A percentile compares a stretch with the other conserved stretches of the same genome.
These are phyloP conservation scores for Xerocomus nothofagi DNA, from an alignment of 1,284 basidiomycete species.

Conservation along the genomic window DNA sequence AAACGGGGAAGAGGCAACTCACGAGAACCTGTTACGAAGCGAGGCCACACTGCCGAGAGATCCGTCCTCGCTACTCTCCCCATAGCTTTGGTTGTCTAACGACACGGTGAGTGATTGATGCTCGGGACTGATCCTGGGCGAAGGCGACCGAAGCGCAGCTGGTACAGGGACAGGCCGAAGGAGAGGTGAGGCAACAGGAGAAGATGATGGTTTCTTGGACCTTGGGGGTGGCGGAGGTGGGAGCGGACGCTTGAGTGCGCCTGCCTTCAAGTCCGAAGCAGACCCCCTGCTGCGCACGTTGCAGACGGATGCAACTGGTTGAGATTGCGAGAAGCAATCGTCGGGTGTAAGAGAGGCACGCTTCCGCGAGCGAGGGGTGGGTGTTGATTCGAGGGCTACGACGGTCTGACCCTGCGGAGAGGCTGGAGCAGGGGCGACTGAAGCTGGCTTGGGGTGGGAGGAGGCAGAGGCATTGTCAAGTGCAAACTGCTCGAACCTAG, in stretches of 20 bases:
- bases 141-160: conserved; percentile 25
- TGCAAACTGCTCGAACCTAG: conserved; percentile 56
- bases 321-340: conserved; percentile 20
- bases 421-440: conserved; percentile 17
- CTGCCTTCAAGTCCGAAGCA: conserved; percentile 44
- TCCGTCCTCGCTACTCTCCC: conserved; percentile 23
- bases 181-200: conserved; percentile 43
- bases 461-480: conserved; percentile 18
- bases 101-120: conserved; percentile 18
- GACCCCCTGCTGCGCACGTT: conserved; percentile 37
- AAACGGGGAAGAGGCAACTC: conserved; percentile 34
- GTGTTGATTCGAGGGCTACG: conserved; percentile 30
- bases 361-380: conserved; percentile 42
- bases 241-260: conserved; percentile 45
- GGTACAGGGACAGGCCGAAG: conserved; percentile 45
- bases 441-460: conserved; percentile 15
- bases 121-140: conserved; percentile 24
- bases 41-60: conserved; percentile 39
- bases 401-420: conserved; percentile 13
- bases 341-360: conserved; percentile 40
- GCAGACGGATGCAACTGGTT: conserved; percentile 17
- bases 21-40: conserved; percentile 53
- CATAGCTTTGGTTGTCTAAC: conserved; percentile 27
- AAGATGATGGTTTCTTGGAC: conserved; percentile 39
- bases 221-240: conserved; percentile 60